These are phyloP conservation scores for Penstemon barbatus DNA, from an alignment of 257 asterid species.

Conservation along the genomic window DNA sequence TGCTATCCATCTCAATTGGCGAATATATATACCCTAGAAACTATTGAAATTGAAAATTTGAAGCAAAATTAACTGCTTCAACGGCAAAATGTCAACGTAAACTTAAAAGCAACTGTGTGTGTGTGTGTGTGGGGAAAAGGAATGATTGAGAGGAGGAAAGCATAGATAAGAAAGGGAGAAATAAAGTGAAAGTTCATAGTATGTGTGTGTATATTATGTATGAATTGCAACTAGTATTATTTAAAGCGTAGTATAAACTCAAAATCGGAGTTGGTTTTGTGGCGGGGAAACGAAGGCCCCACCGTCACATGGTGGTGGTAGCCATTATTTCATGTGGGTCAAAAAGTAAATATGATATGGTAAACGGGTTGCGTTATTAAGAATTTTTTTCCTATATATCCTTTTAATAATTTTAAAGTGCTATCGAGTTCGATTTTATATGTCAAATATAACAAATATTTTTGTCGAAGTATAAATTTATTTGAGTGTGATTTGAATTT, in stretches of 20 bases:
- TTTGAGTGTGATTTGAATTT: too few species aligned
- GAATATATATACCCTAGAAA: not conserved
- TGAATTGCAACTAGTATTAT: not conserved
- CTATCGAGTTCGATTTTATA: too few species aligned
- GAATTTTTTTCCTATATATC: too few species aligned
- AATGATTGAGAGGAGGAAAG: slow-evolving; percentile 31
- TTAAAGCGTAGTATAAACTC: not conserved
- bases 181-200: slow-evolving; percentile 33
- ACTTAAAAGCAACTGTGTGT: slow-evolving; percentile 17
- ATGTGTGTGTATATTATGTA: not conserved
- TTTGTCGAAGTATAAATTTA: too few species aligned
- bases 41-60: not conserved
- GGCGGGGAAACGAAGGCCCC: slow-evolving; percentile 39
- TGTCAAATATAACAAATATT: too few species aligned
- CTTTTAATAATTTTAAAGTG: too few species aligned
- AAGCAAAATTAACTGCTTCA: slow-evolving; percentile 19
- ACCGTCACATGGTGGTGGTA: slow-evolving; percentile 44
- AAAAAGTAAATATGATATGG: too few species aligned
- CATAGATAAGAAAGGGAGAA: slow-evolving; percentile 22
- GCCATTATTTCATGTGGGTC: too few species aligned
- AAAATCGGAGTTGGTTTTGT: not conserved
- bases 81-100: slow-evolving; percentile 45
- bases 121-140: slow-evolving; percentile 25
- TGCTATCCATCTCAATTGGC: slow-evolving; percentile 35
- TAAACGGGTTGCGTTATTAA: too few species aligned